phyloP scores from a whole-genome alignment of 306 rosid species.

The Fagus sylvatica region DNA sequence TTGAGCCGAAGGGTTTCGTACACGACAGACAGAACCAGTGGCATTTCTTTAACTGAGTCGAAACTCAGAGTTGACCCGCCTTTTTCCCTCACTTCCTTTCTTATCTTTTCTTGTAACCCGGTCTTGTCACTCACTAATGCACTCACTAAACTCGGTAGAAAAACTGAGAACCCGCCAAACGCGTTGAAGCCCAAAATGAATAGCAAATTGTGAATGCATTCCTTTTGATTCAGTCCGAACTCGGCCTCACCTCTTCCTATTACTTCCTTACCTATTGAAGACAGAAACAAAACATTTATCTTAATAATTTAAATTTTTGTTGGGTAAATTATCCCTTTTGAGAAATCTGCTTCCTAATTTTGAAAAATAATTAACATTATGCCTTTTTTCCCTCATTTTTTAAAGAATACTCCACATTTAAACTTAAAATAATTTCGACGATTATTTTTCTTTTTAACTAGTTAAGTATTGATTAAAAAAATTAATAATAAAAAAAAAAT shows the following conservation, averaged over 20 bases:
- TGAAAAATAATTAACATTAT: too few species aligned
- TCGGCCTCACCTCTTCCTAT: slow-evolving; percentile 48
- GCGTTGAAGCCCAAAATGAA: slow-evolving; percentile 86
- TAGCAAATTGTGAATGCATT: slow-evolving; percentile 72
- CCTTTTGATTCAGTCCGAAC: slow-evolving; percentile 66
- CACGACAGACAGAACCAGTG: slow-evolving; percentile 65
- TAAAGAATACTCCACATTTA: too few species aligned
- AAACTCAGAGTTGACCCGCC: slow-evolving; percentile 59
- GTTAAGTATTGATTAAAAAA: too few species aligned
- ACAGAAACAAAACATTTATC: too few species aligned
- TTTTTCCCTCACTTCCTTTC: slow-evolving; percentile 60
- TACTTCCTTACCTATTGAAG: slow-evolving; percentile 56
- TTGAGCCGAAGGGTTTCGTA: slow-evolving; percentile 74
- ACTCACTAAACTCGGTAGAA: slow-evolving; percentile 54
- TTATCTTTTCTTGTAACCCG: slow-evolving; percentile 55
- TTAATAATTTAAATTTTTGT: too few species aligned
- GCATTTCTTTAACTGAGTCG: slow-evolving; percentile 60
- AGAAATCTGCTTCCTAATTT: too few species aligned
- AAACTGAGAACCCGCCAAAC: slow-evolving; percentile 81
- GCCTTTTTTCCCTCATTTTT: too few species aligned
- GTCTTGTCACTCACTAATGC: slow-evolving; percentile 41
- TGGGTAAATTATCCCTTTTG: too few species aligned
- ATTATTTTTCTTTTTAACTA: too few species aligned
- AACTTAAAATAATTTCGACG: too few species aligned
- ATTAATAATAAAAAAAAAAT: too few species aligned